Conservation (phyloP, 2,329 filamentous ascomycete species). For the Ceratocystis cacaofunesta region DNA sequence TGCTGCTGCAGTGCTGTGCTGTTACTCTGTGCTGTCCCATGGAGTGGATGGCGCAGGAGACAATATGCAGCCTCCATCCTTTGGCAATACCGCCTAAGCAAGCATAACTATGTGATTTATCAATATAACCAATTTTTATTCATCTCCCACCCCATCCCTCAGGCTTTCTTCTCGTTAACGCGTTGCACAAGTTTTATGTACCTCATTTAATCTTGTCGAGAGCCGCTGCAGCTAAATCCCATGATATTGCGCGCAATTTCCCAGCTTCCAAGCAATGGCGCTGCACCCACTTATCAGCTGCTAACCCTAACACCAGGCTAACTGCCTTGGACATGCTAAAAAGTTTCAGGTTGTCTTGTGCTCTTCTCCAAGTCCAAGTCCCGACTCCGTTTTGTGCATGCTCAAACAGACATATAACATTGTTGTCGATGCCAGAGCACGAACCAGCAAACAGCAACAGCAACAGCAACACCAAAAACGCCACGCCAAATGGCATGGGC, state of each 20-base stretch:
- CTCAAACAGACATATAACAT: not conserved
- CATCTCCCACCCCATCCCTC: not conserved
- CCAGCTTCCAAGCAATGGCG: no score
- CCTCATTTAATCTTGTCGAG: no score
- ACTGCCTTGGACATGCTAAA: not conserved
- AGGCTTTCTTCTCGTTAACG: not conserved
- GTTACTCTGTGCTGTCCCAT: not conserved
- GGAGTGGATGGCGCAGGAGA: conserved; percentile 1
- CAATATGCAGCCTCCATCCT: not conserved
- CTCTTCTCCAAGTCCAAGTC: not conserved
- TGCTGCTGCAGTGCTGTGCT: not conserved
- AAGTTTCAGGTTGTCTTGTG: not conserved
- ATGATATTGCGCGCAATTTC: no score
- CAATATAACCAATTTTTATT: no score
- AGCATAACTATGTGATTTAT: no score
- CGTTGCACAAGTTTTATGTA: not conserved
- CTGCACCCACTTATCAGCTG: no score
- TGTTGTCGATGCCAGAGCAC: not conserved
- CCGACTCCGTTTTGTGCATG: not conserved
- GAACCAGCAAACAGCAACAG: not conserved
- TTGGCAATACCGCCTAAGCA: not conserved
- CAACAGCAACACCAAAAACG: not conserved
- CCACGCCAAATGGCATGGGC: not conserved
- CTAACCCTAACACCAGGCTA: not conserved
- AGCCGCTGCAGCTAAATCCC: no score